phyloP scores from a whole-genome alignment of 768 basidiomycete species.

The Boletus vinaceobasis region DNA sequence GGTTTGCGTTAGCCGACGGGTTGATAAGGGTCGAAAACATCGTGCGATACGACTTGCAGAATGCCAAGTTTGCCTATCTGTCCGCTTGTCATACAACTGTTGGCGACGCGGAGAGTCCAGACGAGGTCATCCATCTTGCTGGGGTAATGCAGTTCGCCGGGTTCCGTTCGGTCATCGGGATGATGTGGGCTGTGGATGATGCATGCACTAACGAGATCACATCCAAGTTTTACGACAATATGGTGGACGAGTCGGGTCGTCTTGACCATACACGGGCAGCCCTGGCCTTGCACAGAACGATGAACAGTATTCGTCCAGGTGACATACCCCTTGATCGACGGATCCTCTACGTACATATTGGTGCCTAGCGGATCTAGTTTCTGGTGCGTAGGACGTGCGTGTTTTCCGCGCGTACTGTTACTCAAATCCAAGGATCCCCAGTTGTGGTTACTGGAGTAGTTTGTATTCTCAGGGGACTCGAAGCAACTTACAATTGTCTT shows the following conservation, averaged over 20 bases:
- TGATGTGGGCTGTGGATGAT: too few relatives aligned
- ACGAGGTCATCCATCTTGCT: too few relatives aligned
- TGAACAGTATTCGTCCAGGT: background rate
- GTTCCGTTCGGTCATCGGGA: background rate
- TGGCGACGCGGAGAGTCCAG: too few relatives aligned
- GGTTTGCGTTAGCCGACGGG: background rate
- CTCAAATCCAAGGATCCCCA: too few relatives aligned
- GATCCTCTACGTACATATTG: background rate
- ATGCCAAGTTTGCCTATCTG: too few relatives aligned
- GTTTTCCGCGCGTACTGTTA: background rate
- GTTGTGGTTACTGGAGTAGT: too few relatives aligned
- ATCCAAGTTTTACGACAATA: background rate
- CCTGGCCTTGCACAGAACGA: background rate
- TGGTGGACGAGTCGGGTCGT: background rate
- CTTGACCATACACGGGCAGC: too few relatives aligned
- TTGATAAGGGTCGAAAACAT: background rate
- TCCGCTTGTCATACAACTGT: too few relatives aligned
- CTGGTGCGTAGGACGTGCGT: background rate
- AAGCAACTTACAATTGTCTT: too few relatives aligned
- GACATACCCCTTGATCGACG: background rate
- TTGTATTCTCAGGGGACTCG: too few relatives aligned
- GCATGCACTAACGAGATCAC: background rate
- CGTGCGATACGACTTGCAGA: too few relatives aligned
- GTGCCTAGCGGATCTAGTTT: background rate
- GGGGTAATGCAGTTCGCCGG: background rate